A percentile compares a stretch with the other conserved stretches of the same genome.
Evolutionary conservation across 1,284 basidiomycete genomes (phyloP).

Genomic region (Cystobasidiaceae sp.): DNA sequence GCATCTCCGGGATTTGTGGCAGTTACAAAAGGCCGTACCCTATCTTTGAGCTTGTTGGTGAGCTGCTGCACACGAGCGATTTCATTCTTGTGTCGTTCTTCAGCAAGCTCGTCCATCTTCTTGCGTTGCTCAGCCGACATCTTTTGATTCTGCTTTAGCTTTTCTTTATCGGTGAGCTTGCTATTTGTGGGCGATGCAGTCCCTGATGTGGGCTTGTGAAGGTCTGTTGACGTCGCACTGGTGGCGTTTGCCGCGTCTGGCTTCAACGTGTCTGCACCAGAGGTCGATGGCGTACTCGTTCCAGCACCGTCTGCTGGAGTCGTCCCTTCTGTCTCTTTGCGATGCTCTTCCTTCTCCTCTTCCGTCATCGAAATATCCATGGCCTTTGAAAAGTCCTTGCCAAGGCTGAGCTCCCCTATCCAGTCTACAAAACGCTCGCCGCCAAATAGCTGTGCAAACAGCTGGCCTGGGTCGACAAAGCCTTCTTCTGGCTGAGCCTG

Average conservation of each 20-base stretch:
- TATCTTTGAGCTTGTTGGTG: constrained; percentile 69
- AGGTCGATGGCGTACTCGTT: constrained; percentile 39
- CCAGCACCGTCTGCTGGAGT: not conserved
- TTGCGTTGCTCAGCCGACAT: constrained; percentile 75
- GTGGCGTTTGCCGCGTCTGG: constrained; percentile 24
- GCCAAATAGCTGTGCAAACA: constrained; percentile 40
- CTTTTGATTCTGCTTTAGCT: constrained; percentile 55
- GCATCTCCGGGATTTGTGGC: constrained; percentile 80
- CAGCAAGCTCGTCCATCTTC: constrained; percentile 72
- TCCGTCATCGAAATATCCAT: constrained; percentile 59
- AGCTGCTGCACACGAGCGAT: constrained; percentile 66
- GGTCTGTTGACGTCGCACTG: not conserved
- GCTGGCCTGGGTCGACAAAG: constrained; percentile 39
- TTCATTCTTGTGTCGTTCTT: constrained; percentile 70
- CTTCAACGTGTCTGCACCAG: constrained; percentile 35
- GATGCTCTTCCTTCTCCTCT: constrained; percentile 83
- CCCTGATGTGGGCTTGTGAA: not conserved
- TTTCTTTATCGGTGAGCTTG: constrained; percentile 39
- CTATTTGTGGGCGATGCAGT: constrained; percentile 27
- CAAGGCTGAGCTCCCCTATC: constrained; percentile 41
- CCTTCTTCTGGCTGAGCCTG: constrained; percentile 37
- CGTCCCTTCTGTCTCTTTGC: constrained; percentile 52
- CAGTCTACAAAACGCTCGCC: constrained; percentile 37
- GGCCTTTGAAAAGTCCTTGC: constrained; percentile 46
- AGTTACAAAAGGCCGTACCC: constrained; percentile 80